Evolutionary conservation across 1,139 yeast species (phyloP).

Genomic region (Wickerhamomyces sp.): DNA sequence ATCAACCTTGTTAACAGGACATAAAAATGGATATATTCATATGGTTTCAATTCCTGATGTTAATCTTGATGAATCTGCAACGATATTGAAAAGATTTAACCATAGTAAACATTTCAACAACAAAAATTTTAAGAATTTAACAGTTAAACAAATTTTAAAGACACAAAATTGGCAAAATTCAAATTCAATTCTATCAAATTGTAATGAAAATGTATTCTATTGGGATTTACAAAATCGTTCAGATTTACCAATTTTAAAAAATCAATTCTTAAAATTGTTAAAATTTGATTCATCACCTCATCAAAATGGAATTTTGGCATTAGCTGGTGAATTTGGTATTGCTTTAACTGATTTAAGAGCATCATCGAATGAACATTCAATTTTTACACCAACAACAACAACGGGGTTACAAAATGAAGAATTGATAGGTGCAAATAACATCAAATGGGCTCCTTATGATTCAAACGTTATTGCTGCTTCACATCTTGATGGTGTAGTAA

Average conservation of each 20-base stretch:
- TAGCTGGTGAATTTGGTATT: conserved; percentile 68
- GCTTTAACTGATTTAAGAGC: conserved; percentile 64
- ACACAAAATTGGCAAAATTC: conserved; percentile 37
- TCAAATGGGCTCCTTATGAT: conserved; percentile 62
- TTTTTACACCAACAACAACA: conserved; percentile 34
- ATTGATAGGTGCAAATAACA: conserved; percentile 32
- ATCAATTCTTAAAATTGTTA: conserved; percentile 45
- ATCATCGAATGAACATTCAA: conserved; percentile 28
- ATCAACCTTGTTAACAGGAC: conserved; percentile 55
- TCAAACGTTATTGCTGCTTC: conserved; percentile 63
- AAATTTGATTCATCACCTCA: conserved; percentile 47
- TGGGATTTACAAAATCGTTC: conserved; percentile 65
- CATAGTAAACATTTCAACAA: conserved; percentile 51
- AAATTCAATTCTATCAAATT: conserved; percentile 42
- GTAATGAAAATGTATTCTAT: conserved; percentile 57
- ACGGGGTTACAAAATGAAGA: background rate
- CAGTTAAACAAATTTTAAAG: conserved; percentile 37
- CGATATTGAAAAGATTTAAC: conserved; percentile 67
- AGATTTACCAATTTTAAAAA: conserved; percentile 48
- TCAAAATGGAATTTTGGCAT: conserved; percentile 49
- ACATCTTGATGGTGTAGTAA: conserved; percentile 51
- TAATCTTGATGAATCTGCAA: conserved; percentile 51
- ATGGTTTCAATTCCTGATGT: conserved; percentile 61
- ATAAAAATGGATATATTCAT: conserved; percentile 64
- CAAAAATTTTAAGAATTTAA: conserved; percentile 14